phyloP scores from a whole-genome alignment of 257 asterid genomes.

The Solanum medicagineum region DNA sequence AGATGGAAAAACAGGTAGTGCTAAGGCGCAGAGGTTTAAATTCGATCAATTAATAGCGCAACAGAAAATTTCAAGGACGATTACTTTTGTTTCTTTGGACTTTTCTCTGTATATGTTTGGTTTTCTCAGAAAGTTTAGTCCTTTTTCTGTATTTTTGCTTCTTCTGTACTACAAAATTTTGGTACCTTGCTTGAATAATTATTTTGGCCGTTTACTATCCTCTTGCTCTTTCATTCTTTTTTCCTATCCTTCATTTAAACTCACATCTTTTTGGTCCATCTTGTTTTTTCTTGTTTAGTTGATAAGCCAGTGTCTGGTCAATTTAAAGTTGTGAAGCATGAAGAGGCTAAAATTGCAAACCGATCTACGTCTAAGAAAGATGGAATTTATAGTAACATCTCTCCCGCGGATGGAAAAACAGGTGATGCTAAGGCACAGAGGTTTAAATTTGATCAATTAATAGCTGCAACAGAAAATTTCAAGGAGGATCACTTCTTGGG shows the following conservation, averaged over 20 bases:
- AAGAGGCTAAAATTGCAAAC: slow-evolving; percentile 11
- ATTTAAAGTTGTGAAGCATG: slow-evolving; percentile 22
- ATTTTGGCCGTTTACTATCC: background rate
- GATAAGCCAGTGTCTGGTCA: slow-evolving; percentile 21
- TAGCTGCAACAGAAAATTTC: slow-evolving; percentile 50
- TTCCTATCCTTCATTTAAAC: background rate
- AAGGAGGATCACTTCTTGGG: slow-evolving; percentile 44
- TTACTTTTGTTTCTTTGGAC: background rate
- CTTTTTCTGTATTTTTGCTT: background rate
- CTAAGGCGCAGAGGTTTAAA: too few relatives aligned
- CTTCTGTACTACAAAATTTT: background rate
- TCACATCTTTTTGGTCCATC: background rate
- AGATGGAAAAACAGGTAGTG: too few relatives aligned
- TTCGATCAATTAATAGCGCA: too few relatives aligned
- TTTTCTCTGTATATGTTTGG: background rate
- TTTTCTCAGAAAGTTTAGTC: background rate
- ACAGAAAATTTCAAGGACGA: background rate
- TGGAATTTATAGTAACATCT: background rate
- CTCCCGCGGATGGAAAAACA: slow-evolving; percentile 7
- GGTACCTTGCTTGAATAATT: background rate
- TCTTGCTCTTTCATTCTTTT: background rate
- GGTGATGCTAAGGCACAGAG: slow-evolving; percentile 7
- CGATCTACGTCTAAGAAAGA: slow-evolving; percentile 14
- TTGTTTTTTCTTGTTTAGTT: slow-evolving; percentile 8
- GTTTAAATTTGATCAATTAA: slow-evolving; percentile 17